Evolutionary conservation across 306 rosid genomes (phyloP).

Genomic region (Lathyrus tuberosus): DNA sequence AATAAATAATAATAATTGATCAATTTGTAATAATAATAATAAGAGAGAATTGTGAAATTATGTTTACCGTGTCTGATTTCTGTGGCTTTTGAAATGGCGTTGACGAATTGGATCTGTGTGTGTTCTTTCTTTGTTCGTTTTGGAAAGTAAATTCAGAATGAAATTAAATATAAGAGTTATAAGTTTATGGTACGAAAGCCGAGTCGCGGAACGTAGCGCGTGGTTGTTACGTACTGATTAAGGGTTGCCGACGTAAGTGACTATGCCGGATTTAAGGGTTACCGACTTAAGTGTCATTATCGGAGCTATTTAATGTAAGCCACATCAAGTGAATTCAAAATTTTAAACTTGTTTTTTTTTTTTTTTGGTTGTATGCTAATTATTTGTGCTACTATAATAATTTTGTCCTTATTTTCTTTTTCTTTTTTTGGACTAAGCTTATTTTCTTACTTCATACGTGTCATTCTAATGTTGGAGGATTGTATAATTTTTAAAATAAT

Average conservation of each 20-base stretch:
- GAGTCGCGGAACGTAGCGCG: background rate
- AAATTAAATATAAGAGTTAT: background rate
- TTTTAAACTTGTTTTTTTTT: no score
- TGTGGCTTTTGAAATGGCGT: background rate
- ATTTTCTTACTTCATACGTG: no score
- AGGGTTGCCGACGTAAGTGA: background rate
- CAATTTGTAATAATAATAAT: background rate
- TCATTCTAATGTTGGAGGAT: no score
- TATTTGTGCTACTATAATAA: no score
- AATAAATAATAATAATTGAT: background rate
- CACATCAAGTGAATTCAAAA: no score
- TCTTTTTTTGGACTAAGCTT: no score
- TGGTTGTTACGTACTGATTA: background rate
- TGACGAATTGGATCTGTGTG: slow-evolving; percentile 4
- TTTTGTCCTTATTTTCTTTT: no score
- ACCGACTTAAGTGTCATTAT: background rate
- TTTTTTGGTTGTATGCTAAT: no score
- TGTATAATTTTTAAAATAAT: no score
- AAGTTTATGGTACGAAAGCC: background rate
- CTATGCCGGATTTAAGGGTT: background rate
- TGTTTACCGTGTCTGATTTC: background rate
- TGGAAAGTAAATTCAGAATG: slow-evolving; percentile 2
- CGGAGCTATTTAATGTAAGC: no score
- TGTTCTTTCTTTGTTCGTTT: background rate
- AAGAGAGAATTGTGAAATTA: background rate